These are phyloP conservation scores for Xylariaceae sp. DNA, from an alignment of 2,329 filamentous ascomycete species.

Conservation along the genomic window DNA sequence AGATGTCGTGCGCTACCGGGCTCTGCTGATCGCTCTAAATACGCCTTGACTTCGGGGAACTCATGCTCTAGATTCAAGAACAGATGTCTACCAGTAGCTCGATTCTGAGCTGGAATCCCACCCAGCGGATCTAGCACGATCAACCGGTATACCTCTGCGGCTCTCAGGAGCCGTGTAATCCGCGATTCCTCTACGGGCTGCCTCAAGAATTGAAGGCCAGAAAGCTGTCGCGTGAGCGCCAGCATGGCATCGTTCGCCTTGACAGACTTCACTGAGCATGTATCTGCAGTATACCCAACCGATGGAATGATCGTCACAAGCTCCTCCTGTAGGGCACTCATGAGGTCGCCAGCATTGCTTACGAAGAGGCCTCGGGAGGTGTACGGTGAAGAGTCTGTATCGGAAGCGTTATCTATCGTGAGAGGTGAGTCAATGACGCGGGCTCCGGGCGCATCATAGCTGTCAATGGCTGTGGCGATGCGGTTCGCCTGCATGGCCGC, in stretches of 20 bases:
- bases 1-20: slow-evolving; percentile 36
- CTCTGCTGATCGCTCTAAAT: slow-evolving; percentile 43
- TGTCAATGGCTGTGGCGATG: slow-evolving; percentile 70
- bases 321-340: slow-evolving; percentile 62
- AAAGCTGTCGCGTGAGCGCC: slow-evolving; percentile 72
- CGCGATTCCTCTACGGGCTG: slow-evolving; percentile 36
- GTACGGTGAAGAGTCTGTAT: slow-evolving; percentile 26
- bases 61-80: slow-evolving; percentile 96
- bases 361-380: slow-evolving; percentile 33
- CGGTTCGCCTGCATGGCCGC: slow-evolving; percentile 64
- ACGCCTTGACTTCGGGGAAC: slow-evolving; percentile 62
- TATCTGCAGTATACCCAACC: slow-evolving; percentile 38
- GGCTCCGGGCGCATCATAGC: slow-evolving; percentile 62
- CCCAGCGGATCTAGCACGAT: slow-evolving; percentile 86
- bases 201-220: slow-evolving; percentile 53
- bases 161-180: slow-evolving; percentile 30
- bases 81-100: slow-evolving; percentile 64
- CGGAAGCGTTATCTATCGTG: slow-evolving; percentile 31
- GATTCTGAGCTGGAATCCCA: slow-evolving; percentile 68
- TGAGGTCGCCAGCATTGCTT: slow-evolving; percentile 49
- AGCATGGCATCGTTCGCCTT: slow-evolving; percentile 62
- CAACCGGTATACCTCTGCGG: slow-evolving; percentile 65
- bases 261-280: slow-evolving; percentile 33
- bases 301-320: slow-evolving; percentile 65
- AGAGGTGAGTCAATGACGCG: slow-evolving; percentile 59